These are phyloP conservation scores for Cyberlindnera americana DNA, from an alignment of 805 yeast genomes.

Conservation along the genomic window DNA sequence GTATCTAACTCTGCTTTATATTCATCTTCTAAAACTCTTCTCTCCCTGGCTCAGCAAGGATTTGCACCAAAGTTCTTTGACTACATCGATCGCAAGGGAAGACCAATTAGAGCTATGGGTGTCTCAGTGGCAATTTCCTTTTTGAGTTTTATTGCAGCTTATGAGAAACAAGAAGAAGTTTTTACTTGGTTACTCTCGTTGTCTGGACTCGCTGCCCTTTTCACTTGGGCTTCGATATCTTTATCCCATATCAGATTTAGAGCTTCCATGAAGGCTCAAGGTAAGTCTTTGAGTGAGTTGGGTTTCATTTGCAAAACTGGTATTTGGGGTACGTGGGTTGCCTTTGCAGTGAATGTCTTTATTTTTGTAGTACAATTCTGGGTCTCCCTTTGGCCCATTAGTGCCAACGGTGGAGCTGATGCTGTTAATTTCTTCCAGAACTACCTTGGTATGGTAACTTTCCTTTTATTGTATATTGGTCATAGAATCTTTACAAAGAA, in stretches of 20 bases:
- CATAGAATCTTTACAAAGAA: conserved; percentile 42
- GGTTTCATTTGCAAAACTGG: conserved; percentile 52
- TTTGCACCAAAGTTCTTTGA: conserved; percentile 52
- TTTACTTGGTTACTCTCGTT: conserved; percentile 64
- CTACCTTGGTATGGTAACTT: conserved; percentile 46
- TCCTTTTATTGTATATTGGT: conserved; percentile 40
- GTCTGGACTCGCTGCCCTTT: conserved; percentile 57
- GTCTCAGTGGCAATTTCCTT: conserved; percentile 50
- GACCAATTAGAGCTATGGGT: conserved; percentile 54
- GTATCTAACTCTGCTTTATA: conserved; percentile 58
- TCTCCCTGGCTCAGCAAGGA: conserved; percentile 56
- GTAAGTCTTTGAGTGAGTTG: conserved; percentile 43
- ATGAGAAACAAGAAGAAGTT: conserved; percentile 51
- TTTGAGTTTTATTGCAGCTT: conserved; percentile 62
- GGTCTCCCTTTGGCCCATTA: conserved; percentile 60
- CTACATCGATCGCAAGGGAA: conserved; percentile 52
- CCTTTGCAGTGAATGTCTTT: conserved; percentile 43
- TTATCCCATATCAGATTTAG: conserved; percentile 55
- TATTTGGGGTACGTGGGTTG: conserved; percentile 48
- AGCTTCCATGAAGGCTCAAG: conserved; percentile 52
- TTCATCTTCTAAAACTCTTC: conserved; percentile 45
- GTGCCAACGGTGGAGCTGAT: conserved; percentile 32
- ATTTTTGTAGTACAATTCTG: conserved; percentile 58
- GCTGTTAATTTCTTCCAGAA: conserved; percentile 46
- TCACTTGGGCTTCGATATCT: conserved; percentile 60